Evolutionary conservation across 1,284 basidiomycete genomes (phyloP), one percentile per base, ranked within the genome.

Genomic region (Malassezia obtusa): DNA sequence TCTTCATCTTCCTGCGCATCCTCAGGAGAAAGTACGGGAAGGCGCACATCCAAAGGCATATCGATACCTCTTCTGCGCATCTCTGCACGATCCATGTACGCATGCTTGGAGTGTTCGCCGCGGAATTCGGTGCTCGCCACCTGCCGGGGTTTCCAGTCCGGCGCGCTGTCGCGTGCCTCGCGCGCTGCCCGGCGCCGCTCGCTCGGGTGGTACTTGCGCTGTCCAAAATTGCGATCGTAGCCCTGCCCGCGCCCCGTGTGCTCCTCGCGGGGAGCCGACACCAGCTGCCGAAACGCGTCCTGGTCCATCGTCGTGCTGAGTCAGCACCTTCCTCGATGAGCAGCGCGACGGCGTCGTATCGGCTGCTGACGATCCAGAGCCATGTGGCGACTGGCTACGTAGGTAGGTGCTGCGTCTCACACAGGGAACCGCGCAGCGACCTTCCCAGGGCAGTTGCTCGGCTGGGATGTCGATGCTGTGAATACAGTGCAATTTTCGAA

Each of bases 311-410:
- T 54, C 43, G n/a, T 4, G 37, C 40, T 43, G 33, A 37, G 21
- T 43, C 40, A 43, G 30, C 43, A 14, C 24, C 17, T 30, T 21
- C 43, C 43, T 31, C 24, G 21, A 40, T 31, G 36, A 38, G 47
- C 31, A 28, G 32, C 30, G 37, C n/a, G 33, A 47, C 33, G 44
- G 40, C 24, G 10, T 15, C 52, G 21, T 22, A 26, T 19, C 48
- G 58, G 22, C 58, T 81, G 11, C 73, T 81, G 17, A 78, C 77
- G 2, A 82, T 96, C 43, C 92, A 96, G 71, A 89, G 86, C 0
- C 92, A 98, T 67, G 92, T 96, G 53, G 83, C 86, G 2, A 89
- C 84, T 61, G 92, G 92, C 51, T 96, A 92, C 71, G 92, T 94
- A n/a, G 91, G 91, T 66, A 81, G 81, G 65, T 69, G 9, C 21